phyloP scores from a whole-genome alignment of 257 asterid genomes.

The Fraxinus quadrangulata region DNA sequence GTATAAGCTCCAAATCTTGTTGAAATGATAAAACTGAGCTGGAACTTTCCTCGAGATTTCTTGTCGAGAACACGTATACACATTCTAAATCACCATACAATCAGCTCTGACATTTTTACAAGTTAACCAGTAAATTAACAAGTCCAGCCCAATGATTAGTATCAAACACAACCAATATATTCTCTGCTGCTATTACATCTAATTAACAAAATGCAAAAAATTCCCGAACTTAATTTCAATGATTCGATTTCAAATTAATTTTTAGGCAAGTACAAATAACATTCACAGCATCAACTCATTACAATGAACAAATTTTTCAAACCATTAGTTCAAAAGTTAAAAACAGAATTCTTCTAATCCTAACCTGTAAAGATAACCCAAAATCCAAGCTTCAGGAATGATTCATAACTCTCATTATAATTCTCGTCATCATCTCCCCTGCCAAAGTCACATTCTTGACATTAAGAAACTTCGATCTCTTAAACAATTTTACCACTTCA shows the following conservation, averaged over 20 bases:
- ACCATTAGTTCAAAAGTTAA: neutral
- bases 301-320: neutral
- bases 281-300: neutral
- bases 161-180: neutral
- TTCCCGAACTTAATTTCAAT: neutral
- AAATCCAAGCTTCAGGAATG: constrained; percentile 5
- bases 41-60: too few relatives aligned
- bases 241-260: neutral
- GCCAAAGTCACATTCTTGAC: constrained; percentile 57
- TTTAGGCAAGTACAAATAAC: neutral
- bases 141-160: neutral
- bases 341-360: neutral
- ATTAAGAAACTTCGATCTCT: constrained; percentile 52
- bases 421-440: constrained; percentile 66
- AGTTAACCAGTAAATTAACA: neutral
- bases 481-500: constrained; percentile 55
- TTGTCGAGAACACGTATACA: too few relatives aligned
- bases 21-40: too few relatives aligned
- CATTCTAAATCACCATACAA: neutral
- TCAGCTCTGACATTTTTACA: neutral
- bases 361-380: neutral
- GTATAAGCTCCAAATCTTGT: neutral
- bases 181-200: neutral
- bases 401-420: constrained; percentile 54
- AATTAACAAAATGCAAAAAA: neutral